These are phyloP conservation scores for Phellopilus nigrolimitatus DNA, from an alignment of 1,284 basidiomycete genomes.

Conservation along the genomic window DNA sequence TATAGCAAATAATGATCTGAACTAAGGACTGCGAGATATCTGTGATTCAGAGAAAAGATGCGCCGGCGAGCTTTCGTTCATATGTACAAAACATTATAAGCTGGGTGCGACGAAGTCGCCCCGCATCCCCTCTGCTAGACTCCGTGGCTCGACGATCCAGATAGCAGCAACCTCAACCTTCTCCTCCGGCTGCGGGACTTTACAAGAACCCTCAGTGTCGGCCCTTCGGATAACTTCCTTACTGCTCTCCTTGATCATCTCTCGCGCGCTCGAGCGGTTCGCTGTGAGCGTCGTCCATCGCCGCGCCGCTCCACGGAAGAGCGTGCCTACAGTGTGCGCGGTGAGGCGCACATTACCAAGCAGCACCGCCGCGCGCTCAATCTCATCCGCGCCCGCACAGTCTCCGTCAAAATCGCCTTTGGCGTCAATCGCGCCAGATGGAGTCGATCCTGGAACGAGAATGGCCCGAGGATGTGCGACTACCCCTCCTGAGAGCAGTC, in stretches of 20 bases:
- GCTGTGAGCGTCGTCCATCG: conserved; percentile 82
- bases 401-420: conserved; percentile 17
- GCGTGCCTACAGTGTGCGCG: conserved; percentile 63
- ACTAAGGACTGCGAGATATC: no score
- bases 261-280: conserved; percentile 71
- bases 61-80: no score
- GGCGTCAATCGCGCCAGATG: neutral
- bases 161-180: conserved; percentile 43
- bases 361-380: conserved; percentile 48
- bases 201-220: conserved; percentile 21
- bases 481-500: conserved; percentile 5
- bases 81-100: no score
- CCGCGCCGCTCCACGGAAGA: conserved; percentile 60
- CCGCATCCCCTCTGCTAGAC: conserved; percentile 68
- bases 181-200: conserved; percentile 22
- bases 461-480: conserved; percentile 11
- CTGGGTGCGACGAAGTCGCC: conserved; percentile 12
- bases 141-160: conserved; percentile 72
- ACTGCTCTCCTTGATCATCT: conserved; percentile 58
- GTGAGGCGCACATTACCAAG: conserved; percentile 56
- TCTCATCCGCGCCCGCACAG: conserved; percentile 27
- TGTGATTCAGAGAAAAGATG: no score
- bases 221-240: conserved; percentile 14
- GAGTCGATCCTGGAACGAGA: neutral
- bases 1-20: no score